phyloP scores from a whole-genome alignment of 2,329 filamentous ascomycete genomes.

The Blumeriella jaapii region DNA sequence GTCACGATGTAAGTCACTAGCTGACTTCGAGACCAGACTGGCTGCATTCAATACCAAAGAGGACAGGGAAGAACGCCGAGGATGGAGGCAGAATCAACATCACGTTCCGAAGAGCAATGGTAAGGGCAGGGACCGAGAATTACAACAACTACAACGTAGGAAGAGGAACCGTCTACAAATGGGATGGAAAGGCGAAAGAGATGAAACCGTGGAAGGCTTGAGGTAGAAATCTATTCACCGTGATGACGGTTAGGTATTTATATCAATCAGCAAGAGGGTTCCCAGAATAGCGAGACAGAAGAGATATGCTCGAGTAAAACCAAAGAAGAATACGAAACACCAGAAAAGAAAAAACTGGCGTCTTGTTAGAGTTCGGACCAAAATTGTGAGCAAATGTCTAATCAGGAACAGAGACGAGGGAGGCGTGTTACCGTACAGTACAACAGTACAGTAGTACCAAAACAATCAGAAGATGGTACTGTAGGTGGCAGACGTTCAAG shows the following conservation, averaged over 20 bases:
- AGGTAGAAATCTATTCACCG: neutral
- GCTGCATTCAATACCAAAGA: constrained; percentile 69
- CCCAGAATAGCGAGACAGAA: neutral
- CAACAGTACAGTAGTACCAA: too few species aligned
- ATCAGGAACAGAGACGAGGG: too few species aligned
- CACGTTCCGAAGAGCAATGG: constrained; percentile 61
- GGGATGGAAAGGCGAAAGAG: constrained; percentile 45
- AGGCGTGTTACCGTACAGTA: too few species aligned
- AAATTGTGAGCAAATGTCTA: too few species aligned
- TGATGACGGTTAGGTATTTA: neutral
- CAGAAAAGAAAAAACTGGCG: too few species aligned
- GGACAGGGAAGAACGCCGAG: constrained; percentile 49
- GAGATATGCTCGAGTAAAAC: too few species aligned
- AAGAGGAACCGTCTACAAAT: constrained; percentile 53
- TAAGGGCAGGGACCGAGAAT: constrained; percentile 65
- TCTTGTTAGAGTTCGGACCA: too few species aligned
- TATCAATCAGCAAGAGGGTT: neutral
- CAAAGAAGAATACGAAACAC: too few species aligned
- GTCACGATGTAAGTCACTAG: too few species aligned
- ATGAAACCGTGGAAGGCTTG: constrained; percentile 24
- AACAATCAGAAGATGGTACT: too few species aligned
- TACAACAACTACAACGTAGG: constrained; percentile 81
- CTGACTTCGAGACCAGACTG: constrained; percentile 34
- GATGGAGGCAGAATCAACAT: constrained; percentile 64
- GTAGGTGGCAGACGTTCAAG: too few species aligned